phyloP scores from a whole-genome alignment of 371 early-diverging fungal genomes.

The Mortierella sp. region DNA sequence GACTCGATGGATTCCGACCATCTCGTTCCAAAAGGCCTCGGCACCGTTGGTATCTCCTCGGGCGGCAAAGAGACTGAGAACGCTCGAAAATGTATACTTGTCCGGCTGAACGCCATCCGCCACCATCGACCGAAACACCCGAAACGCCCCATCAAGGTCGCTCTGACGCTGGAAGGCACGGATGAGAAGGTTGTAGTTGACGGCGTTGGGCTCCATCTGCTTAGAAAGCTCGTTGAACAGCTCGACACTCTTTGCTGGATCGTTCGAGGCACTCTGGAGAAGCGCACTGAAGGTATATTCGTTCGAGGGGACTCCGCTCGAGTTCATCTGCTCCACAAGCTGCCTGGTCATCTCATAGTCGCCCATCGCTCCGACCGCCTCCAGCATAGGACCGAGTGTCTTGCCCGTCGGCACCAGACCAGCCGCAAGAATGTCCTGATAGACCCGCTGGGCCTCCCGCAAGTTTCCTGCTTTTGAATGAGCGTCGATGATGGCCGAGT shows the following conservation, averaged over 20 bases:
- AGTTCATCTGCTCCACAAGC: constrained; percentile 52
- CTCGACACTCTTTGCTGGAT: constrained; percentile 15
- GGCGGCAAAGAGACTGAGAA: constrained; percentile 50
- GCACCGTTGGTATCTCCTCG: constrained; percentile 51
- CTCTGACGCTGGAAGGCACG: constrained; percentile 45
- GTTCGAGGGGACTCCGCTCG: constrained; percentile 46
- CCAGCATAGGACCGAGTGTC: constrained; percentile 51
- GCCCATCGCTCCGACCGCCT: constrained; percentile 56
- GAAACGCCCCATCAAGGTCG: constrained; percentile 53
- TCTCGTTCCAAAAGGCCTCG: constrained; percentile 54
- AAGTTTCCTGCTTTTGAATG: constrained; percentile 52
- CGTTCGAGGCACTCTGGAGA: constrained; percentile 35
- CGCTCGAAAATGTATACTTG: constrained; percentile 48
- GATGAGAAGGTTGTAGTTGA: constrained; percentile 52
- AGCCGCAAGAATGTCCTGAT: constrained; percentile 41
- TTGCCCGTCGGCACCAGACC: constrained; percentile 27
- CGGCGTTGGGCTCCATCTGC: constrained; percentile 41
- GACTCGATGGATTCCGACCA: constrained; percentile 39
- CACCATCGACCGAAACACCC: constrained; percentile 45
- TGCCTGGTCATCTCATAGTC: constrained; percentile 54
- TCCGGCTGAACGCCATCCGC: constrained; percentile 26
- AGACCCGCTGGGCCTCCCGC: constrained; percentile 45
- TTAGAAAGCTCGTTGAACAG: constrained; percentile 46
- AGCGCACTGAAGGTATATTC: constrained; percentile 51
- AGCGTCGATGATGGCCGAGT: constrained; percentile 51